phyloP scores from a whole-genome alignment of 257 asterid genomes.

The Euphrasia confusa region DNA sequence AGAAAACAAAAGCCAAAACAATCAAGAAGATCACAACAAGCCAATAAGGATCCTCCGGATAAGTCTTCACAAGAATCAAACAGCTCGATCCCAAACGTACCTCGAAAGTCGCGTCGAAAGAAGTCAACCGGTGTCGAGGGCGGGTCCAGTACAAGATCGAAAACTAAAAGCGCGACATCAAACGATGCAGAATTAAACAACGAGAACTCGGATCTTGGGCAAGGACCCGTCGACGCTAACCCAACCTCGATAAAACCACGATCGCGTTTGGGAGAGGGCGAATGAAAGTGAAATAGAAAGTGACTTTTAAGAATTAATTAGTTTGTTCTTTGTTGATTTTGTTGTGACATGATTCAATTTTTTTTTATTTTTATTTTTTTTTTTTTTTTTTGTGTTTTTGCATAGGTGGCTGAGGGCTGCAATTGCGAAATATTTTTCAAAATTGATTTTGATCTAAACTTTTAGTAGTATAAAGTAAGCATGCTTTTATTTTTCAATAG shows the following conservation, averaged over 20 bases:
- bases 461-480: no score
- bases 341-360: not conserved
- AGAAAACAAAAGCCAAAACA: slow-evolving; percentile 41
- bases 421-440: no score
- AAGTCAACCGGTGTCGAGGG: slow-evolving; percentile 33
- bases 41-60: slow-evolving; percentile 49
- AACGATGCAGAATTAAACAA: slow-evolving; percentile 11
- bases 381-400: not conserved
- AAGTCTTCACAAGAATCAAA: slow-evolving; percentile 30
- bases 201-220: slow-evolving; percentile 21
- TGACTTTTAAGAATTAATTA: slow-evolving; percentile 24
- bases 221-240: slow-evolving; percentile 18
- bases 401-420: no score
- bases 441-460: no score
- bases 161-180: slow-evolving; percentile 24
- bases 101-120: slow-evolving; percentile 45
- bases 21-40: slow-evolving; percentile 38
- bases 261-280: slow-evolving; percentile 23
- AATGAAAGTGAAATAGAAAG: slow-evolving; percentile 28
- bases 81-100: slow-evolving; percentile 40
- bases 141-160: slow-evolving; percentile 29
- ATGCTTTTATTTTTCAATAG: no score
- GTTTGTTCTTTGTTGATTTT: not conserved
- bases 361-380: not conserved
- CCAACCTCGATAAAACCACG: slow-evolving; percentile 2